Percentiles rank a stretch among this genome's conserved stretches.
Evolutionary conservation across 2,329 filamentous ascomycete species (phyloP).

Genomic region (Lachnellula cervina): DNA sequence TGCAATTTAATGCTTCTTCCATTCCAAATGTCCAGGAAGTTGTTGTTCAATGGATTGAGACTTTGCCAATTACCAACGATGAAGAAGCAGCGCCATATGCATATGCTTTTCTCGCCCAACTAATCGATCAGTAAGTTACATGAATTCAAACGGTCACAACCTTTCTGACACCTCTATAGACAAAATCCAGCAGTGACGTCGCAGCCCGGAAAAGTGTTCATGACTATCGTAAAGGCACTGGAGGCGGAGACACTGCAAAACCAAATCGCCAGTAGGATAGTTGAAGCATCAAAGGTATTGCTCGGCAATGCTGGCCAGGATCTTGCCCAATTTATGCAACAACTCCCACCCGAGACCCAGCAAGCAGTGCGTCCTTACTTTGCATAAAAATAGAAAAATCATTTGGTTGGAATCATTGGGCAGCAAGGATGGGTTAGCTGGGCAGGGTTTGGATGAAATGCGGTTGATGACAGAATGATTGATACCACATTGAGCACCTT

Average conservation of each 20-base stretch:
- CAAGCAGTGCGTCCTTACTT: slow-evolving; percentile 76
- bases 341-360: slow-evolving; percentile 76
- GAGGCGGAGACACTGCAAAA: slow-evolving; percentile 88
- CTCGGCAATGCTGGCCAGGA: slow-evolving; percentile 70
- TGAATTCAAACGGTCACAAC: not conserved
- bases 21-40: slow-evolving; percentile 73
- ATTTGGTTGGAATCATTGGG: not conserved
- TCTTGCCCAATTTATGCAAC: slow-evolving; percentile 67
- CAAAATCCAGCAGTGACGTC: slow-evolving; percentile 77
- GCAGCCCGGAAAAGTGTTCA: slow-evolving; percentile 77
- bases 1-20: slow-evolving; percentile 79
- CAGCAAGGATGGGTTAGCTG: slow-evolving; percentile 5
- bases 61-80: slow-evolving; percentile 86
- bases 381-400: slow-evolving; percentile 41
- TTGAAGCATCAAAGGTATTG: slow-evolving; percentile 71
- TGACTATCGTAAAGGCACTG: slow-evolving; percentile 79
- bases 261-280: slow-evolving; percentile 72
- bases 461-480: slow-evolving; percentile 11
- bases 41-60: slow-evolving; percentile 81
- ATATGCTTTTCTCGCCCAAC: slow-evolving; percentile 82
- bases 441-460: slow-evolving; percentile 14
- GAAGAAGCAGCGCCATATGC: slow-evolving; percentile 96
- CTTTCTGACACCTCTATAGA: slow-evolving; percentile 43
- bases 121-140: slow-evolving; percentile 84
- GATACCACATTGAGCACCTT: slow-evolving; percentile 26